Conservation (phyloP, 495 filamentous ascomycete genomes). For the Chaetomium fimeti region DNA sequence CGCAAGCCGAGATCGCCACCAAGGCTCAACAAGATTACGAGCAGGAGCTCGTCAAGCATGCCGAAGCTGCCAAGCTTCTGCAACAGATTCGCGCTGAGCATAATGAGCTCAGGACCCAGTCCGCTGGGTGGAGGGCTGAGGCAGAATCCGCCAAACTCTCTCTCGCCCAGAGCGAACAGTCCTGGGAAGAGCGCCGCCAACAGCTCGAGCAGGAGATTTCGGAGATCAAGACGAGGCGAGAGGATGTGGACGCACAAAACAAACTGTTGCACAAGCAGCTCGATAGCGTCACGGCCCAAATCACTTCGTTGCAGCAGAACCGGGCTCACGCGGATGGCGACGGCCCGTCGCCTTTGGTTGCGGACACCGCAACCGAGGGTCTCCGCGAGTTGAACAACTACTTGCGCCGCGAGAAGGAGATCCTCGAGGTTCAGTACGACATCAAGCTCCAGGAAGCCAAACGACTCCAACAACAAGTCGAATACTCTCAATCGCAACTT, state of each 20-base stretch:
- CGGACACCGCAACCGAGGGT: constrained; percentile 60
- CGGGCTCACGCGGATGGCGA: constrained; percentile 55
- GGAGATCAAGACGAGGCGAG: constrained; percentile 72
- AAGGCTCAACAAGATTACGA: constrained; percentile 96
- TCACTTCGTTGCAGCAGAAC: constrained; percentile 71
- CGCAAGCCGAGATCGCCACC: constrained; percentile 88
- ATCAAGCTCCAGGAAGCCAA: constrained; percentile 81
- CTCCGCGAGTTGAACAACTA: constrained; percentile 87
- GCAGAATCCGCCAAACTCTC: constrained; percentile 77
- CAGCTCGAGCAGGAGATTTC: constrained; percentile 78
- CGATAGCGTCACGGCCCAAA: constrained; percentile 75
- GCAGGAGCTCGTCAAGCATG: constrained; percentile 87
- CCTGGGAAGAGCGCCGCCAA: constrained; percentile 77
- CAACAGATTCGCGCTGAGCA: constrained; percentile 74
- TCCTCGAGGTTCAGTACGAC: constrained; percentile 91
- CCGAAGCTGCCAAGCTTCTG: constrained; percentile 80
- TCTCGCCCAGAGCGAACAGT: constrained; percentile 76
- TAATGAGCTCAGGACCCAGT: constrained; percentile 74
- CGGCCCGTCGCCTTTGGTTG: constrained; percentile 38
- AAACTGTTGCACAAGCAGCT: constrained; percentile 83
- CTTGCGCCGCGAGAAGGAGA: constrained; percentile 94
- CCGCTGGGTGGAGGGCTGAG: constrained; percentile 68
- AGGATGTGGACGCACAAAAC: constrained; percentile 82
- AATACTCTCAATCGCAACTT: constrained; percentile 79
- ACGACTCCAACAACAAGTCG: constrained; percentile 82